Evolutionary conservation across 1,284 basidiomycete species (phyloP), one percentile per base, ranked within the genome.

Genomic region (Agroathelia rolfsii): DNA sequence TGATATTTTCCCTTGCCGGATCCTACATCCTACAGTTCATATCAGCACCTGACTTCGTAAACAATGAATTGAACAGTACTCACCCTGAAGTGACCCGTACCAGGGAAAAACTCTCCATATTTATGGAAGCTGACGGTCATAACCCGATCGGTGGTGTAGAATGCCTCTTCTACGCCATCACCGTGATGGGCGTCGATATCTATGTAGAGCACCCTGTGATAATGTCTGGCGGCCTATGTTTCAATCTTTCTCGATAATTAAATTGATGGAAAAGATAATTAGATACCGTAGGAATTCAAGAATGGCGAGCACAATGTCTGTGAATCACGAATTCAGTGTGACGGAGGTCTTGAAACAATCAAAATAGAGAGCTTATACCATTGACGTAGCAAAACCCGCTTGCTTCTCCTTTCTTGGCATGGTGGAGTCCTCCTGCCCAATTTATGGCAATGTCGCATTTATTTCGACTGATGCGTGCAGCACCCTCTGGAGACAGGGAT

Each of bases 171-270:
- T 21, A 98, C 94, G 12, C 94, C 95, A 51, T 98, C 95, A 5
- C 94, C 94, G 49, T 98, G 94, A 55, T 97, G 94, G 37, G 92
- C 90, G 57, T 98, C 94, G 37, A 98, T 94, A 57, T 98, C 94
- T 52, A 98, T 86, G 57, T 98, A 98, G 14, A 98, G 65, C 2
- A 98, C 93, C 36, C 95, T 83, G 1, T 86, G 76, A 49, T 75
- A 78, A 30, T 63, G 74, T 44, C 92, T 84, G 38, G 7, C n/a
- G n/a, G n/a, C n/a, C 26, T 30, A 27, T 13, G 11, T 19, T 19
- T n/a, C n/a, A n/a, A n/a, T n/a, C n/a, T 13, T 32, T 10, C 32
- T 3, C 35, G 19, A 7, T 19, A 12, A 12, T 9, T 6, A 28
- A 30, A 16, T 3, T 6, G 18, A 30, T 22, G 8, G 21, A 8